phyloP scores from a whole-genome alignment of 2,329 filamentous ascomycete species.

The Pseudocercospora macadamiae region DNA sequence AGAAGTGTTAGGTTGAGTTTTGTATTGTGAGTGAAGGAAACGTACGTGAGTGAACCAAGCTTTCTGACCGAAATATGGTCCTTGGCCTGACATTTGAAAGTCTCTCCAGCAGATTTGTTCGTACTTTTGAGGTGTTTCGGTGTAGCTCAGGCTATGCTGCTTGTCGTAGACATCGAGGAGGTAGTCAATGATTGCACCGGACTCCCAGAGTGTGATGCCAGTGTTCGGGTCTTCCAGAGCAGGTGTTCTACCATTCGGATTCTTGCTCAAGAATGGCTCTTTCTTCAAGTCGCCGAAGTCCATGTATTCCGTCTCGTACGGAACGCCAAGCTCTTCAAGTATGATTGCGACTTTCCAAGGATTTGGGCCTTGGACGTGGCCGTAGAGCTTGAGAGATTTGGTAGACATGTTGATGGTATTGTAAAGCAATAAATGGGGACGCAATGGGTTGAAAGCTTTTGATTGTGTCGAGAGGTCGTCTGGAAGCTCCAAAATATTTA shows the following conservation, averaged over 20 bases:
- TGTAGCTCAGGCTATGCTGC: constrained; percentile 32
- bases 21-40: constrained; percentile 9
- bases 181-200: constrained; percentile 35
- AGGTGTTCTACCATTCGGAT: constrained; percentile 48
- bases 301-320: constrained; percentile 43
- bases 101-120: constrained; percentile 35
- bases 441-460: background rate
- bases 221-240: constrained; percentile 52
- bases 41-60: constrained; percentile 49
- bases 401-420: constrained; percentile 18
- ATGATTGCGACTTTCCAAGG: constrained; percentile 51
- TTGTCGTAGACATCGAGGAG: constrained; percentile 39
- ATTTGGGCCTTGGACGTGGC: constrained; percentile 42
- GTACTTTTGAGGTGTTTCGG: constrained; percentile 29
- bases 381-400: constrained; percentile 36
- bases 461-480: background rate
- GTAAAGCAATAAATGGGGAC: background rate
- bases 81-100: constrained; percentile 37
- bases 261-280: constrained; percentile 43
- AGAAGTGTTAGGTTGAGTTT: background rate
- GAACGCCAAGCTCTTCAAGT: constrained; percentile 48
- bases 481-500: background rate
- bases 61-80: constrained; percentile 48
- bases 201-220: constrained; percentile 43
- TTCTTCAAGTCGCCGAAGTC: constrained; percentile 47